phyloP scores from a whole-genome alignment of 768 basidiomycete genomes.

The Lentinula lateritia region DNA sequence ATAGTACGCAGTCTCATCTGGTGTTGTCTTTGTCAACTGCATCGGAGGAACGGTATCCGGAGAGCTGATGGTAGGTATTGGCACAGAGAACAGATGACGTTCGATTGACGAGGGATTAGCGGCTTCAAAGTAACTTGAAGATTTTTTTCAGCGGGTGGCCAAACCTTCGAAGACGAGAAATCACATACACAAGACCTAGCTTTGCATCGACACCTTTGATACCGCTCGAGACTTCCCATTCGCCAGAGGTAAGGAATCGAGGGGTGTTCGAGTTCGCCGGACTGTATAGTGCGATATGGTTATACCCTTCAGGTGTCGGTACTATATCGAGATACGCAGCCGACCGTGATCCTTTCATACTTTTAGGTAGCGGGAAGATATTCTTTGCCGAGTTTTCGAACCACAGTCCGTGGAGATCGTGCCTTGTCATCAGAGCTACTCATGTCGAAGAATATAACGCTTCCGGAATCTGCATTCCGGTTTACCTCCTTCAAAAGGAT shows the following conservation, averaged over 20 bases:
- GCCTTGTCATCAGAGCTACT: conserved; percentile 18
- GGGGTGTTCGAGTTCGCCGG: conserved; percentile 67
- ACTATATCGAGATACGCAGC: conserved; percentile 88
- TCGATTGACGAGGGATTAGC: conserved; percentile 78
- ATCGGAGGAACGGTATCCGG: conserved; percentile 32
- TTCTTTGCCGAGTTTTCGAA: conserved; percentile 71
- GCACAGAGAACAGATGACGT: conserved; percentile 77
- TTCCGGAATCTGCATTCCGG: conserved; percentile 75
- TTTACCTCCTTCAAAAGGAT: conserved; percentile 86
- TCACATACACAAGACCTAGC: conserved; percentile 65
- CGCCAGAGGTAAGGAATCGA: conserved; percentile 77
- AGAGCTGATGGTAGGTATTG: conserved; percentile 50
- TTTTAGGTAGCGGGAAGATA: conserved; percentile 50
- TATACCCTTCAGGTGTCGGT: conserved; percentile 75
- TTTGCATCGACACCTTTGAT: conserved; percentile 68
- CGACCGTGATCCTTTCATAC: conserved; percentile 32
- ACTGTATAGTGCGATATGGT: conserved; percentile 90
- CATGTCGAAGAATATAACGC: conserved; percentile 72
- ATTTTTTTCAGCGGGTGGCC: conserved; percentile 7
- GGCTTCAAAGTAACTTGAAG: conserved; percentile 77
- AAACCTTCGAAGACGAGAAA: conserved; percentile 6
- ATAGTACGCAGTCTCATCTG: conserved; percentile 41
- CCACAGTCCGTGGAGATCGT: conserved; percentile 44
- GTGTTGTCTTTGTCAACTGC: conserved; percentile 47
- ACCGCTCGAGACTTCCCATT: conserved; percentile 70